These are phyloP conservation scores for Diatrype stigma DNA, from an alignment of 2,329 filamentous ascomycete genomes.

Conservation along the genomic window DNA sequence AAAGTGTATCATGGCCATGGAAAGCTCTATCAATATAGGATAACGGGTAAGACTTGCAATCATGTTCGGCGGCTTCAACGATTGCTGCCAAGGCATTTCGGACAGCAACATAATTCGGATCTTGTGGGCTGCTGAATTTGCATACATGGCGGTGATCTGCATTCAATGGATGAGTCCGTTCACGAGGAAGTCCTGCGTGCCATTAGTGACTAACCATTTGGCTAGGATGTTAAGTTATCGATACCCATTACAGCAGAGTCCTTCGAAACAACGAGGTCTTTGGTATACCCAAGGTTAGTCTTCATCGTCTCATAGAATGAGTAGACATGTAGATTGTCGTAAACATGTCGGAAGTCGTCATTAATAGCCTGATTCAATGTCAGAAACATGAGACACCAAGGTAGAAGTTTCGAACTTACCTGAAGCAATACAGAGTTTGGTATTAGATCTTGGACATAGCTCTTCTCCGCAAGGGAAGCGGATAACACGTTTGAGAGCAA, in stretches of 20 bases:
- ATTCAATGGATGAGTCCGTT: conserved; percentile 18
- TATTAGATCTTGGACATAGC: conserved; percentile 22
- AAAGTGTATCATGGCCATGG: no score
- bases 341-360: conserved; percentile 25
- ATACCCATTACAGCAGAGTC: conserved; percentile 20
- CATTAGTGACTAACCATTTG: not conserved
- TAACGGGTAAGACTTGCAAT: no score
- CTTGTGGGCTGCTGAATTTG: conserved; percentile 19
- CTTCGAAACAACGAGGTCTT: conserved; percentile 21
- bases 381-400: not conserved
- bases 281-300: conserved; percentile 12
- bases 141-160: conserved; percentile 24
- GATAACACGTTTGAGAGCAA: conserved; percentile 14
- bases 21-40: no score
- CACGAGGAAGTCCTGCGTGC: conserved; percentile 13
- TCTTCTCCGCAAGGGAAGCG: conserved; percentile 15
- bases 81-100: conserved; percentile 11
- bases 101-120: conserved; percentile 22
- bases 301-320: conserved; percentile 26
- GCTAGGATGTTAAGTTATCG: not conserved
- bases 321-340: conserved; percentile 17
- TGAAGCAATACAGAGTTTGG: conserved; percentile 7
- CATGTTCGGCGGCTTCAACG: conserved; percentile 13
- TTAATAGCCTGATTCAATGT: conserved; percentile 18
- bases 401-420: not conserved